phyloP scores from a whole-genome alignment of 805 yeast genomes.

The Wickerhamiella lipophila region DNA sequence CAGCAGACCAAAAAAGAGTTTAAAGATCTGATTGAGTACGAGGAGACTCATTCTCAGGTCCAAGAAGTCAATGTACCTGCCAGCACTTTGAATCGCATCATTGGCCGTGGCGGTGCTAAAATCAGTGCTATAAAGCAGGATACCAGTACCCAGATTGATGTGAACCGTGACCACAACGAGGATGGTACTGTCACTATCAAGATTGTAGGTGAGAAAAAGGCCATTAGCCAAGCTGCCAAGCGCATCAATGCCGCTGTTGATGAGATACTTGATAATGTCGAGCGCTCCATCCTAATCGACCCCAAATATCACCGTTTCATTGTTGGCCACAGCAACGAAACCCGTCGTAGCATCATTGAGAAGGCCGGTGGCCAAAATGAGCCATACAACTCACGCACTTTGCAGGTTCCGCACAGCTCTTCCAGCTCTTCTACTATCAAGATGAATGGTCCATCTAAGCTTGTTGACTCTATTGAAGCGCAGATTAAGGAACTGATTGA shows the following conservation, averaged over 20 bases:
- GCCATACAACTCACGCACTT: slow-evolving; percentile 39
- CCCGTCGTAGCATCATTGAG: slow-evolving; percentile 56
- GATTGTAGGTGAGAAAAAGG: slow-evolving; percentile 65
- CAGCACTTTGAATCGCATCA: slow-evolving; percentile 66
- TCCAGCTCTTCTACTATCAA: slow-evolving; percentile 37
- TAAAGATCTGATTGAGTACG: slow-evolving; percentile 70
- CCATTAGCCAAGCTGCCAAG: slow-evolving; percentile 57
- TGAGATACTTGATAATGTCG: slow-evolving; percentile 49
- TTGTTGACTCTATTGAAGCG: slow-evolving; percentile 56
- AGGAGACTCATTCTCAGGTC: slow-evolving; percentile 69
- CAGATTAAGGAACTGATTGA: slow-evolving; percentile 49
- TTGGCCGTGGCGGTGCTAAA: slow-evolving; percentile 79
- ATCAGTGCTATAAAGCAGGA: slow-evolving; percentile 69
- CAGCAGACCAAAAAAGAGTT: slow-evolving; percentile 29
- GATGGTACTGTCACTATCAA: slow-evolving; percentile 41
- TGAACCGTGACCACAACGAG: slow-evolving; percentile 24
- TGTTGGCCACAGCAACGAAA: slow-evolving; percentile 68
- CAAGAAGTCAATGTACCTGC: slow-evolving; percentile 54
- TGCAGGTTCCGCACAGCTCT: slow-evolving; percentile 59
- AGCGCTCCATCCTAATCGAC: slow-evolving; percentile 50
- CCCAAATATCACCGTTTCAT: slow-evolving; percentile 62
- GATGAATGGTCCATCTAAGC: slow-evolving; percentile 59
- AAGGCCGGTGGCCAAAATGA: slow-evolving; percentile 60
- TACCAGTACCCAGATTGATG: slow-evolving; percentile 36
- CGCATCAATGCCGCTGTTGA: slow-evolving; percentile 50